Evolutionary conservation across 352 stramenopile species (phyloP).

Genomic region (Thalassiosira hispida): DNA sequence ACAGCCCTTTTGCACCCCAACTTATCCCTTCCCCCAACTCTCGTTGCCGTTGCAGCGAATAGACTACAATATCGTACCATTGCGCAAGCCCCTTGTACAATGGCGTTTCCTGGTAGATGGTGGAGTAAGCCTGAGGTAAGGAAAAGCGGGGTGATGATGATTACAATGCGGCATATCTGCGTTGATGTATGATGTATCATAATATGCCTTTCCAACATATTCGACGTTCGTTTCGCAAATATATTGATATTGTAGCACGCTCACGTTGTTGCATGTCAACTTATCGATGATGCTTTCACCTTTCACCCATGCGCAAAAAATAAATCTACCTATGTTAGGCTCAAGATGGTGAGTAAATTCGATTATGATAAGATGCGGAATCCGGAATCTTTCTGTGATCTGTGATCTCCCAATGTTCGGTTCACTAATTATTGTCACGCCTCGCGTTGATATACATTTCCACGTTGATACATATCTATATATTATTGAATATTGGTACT

Average conservation of each 20-base stretch:
- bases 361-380: no score
- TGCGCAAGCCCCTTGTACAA: background rate
- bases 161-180: background rate
- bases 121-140: slow-evolving; percentile 30
- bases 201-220: no score
- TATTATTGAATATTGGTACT: slow-evolving; percentile 7
- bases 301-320: background rate
- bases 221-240: no score
- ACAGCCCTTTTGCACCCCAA: no score
- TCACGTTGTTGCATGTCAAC: no score
- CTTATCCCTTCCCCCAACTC: no score
- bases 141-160: slow-evolving; percentile 8
- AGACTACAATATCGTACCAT: no score
- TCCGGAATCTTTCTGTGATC: no score
- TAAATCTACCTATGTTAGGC: background rate
- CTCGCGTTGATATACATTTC: background rate
- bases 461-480: background rate
- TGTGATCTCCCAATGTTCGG: background rate
- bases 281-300: no score
- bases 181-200: no score
- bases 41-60: no score
- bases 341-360: slow-evolving; percentile 7
- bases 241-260: no score
- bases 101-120: slow-evolving; percentile 45
- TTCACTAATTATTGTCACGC: background rate